Conservation (phyloP, 345 rosid species). For the Passiflora organensis region DNA sequence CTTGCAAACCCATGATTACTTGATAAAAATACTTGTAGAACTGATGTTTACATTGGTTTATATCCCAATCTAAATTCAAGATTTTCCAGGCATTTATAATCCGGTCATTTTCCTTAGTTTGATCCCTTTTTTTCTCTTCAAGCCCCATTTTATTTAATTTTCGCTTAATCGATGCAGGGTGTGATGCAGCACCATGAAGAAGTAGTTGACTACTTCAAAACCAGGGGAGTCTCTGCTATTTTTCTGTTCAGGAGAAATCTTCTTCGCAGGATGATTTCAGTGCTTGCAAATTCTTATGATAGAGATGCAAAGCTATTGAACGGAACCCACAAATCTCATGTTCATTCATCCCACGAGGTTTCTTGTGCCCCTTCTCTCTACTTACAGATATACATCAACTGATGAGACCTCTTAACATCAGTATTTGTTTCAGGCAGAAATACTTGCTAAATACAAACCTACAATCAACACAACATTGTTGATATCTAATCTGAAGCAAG, state of each 20-base stretch:
- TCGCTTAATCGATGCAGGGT: conserved; percentile 43
- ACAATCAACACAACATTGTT: conserved; percentile 57
- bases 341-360: conserved; percentile 88
- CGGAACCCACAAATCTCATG: conserved; percentile 97
- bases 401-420: not conserved
- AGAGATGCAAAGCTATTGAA: conserved; percentile 67
- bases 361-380: not conserved
- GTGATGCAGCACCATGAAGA: conserved; percentile 77
- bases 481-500: conserved; percentile 54
- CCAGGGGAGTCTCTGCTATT: conserved; percentile 74
- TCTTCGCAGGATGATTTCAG: conserved; percentile 83
- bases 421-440: conserved; percentile 72
- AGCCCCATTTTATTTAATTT: not conserved
- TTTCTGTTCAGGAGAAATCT: conserved; percentile 93
- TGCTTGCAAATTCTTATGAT: conserved; percentile 91
- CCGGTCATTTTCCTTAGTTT: no score
- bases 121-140: not conserved
- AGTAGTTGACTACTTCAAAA: conserved; percentile 80
- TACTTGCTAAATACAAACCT: conserved; percentile 89
- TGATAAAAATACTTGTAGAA: not conserved
- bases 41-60: not conserved
- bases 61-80: no score
- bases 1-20: no score
- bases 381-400: not conserved
- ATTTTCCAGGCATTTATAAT: no score